Evolutionary conservation across 2,329 filamentous ascomycete genomes (phyloP).

Genomic region (Westerdykella aurantiaca): DNA sequence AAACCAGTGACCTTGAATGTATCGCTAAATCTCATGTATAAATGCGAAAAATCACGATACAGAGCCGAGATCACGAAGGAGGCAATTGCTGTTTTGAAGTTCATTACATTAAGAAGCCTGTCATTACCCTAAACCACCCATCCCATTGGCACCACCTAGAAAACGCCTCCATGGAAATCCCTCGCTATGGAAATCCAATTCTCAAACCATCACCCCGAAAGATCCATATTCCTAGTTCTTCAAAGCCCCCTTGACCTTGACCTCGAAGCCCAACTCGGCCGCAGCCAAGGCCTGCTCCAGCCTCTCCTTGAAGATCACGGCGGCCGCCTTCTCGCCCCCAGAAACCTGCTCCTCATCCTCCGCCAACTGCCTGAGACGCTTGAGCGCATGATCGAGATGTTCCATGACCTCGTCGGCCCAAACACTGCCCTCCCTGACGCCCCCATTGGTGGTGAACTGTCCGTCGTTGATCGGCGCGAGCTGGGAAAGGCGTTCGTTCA

Average conservation of each 20-base stretch:
- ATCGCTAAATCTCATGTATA: too few species aligned
- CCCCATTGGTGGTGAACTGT: background rate
- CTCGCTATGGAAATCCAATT: too few species aligned
- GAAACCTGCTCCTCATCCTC: slow-evolving; percentile 23
- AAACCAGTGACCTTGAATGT: too few species aligned
- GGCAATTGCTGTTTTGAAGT: too few species aligned
- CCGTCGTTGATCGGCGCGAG: slow-evolving; percentile 29
- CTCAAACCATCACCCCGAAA: too few species aligned
- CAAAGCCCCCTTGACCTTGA: slow-evolving; percentile 11
- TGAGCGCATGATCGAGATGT: slow-evolving; percentile 15
- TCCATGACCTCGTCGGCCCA: slow-evolving; percentile 32
- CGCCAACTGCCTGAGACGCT: slow-evolving; percentile 31
- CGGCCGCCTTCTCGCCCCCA: slow-evolving; percentile 9
- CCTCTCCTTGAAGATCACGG: background rate
- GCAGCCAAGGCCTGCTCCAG: background rate
- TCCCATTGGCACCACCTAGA: too few species aligned
- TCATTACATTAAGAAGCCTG: too few species aligned
- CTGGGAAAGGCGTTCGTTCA: slow-evolving; percentile 75
- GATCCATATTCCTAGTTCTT: background rate
- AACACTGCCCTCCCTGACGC: slow-evolving; percentile 30
- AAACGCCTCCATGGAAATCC: too few species aligned
- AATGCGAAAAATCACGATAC: too few species aligned
- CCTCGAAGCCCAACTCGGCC: slow-evolving; percentile 4
- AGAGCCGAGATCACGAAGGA: too few species aligned
- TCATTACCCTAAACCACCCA: too few species aligned